Conservation (phyloP, 805 yeast species). For the Candida xyloterini region DNA sequence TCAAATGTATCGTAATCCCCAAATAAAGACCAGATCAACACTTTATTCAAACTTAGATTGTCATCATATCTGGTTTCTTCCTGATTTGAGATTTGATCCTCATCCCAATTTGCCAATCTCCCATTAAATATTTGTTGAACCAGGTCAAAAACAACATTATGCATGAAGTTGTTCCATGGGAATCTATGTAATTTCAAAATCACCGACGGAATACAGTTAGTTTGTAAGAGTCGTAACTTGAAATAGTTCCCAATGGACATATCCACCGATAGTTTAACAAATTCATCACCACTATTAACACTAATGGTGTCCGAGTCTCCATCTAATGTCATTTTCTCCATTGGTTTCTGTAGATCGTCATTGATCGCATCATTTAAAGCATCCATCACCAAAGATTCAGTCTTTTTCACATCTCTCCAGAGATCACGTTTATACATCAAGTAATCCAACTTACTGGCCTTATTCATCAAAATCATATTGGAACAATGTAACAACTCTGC, state of each 20-base stretch:
- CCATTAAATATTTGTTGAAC: slow-evolving; percentile 94
- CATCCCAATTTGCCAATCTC: slow-evolving; percentile 36
- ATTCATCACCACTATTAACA: slow-evolving; percentile 15
- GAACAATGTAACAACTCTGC: slow-evolving; percentile 96
- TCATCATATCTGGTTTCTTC: slow-evolving; percentile 35
- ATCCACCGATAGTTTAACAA: slow-evolving; percentile 26
- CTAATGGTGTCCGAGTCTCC: slow-evolving; percentile 24
- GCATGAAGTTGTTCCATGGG: slow-evolving; percentile 97
- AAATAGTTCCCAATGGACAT: slow-evolving; percentile 72
- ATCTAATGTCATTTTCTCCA: slow-evolving; percentile 29
- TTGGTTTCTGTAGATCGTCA: slow-evolving; percentile 17
- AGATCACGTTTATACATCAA: slow-evolving; percentile 68
- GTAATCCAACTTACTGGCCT: slow-evolving; percentile 57
- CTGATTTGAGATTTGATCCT: slow-evolving; percentile 33
- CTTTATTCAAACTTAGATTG: slow-evolving; percentile 32
- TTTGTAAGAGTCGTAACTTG: slow-evolving; percentile 74
- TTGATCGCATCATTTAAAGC: slow-evolving; percentile 34
- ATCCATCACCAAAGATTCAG: slow-evolving; percentile 35
- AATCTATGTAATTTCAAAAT: slow-evolving; percentile 68
- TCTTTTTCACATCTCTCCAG: slow-evolving; percentile 54
- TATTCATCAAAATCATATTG: slow-evolving; percentile 88
- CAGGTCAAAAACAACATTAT: slow-evolving; percentile 93
- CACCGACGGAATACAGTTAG: slow-evolving; percentile 59
- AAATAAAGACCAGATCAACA: slow-evolving; percentile 36
- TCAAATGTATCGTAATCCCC: slow-evolving; percentile 29